These are phyloP conservation scores for Microdochium bolleyi DNA, from an alignment of 2,329 filamentous ascomycete species.

Conservation along the genomic window DNA sequence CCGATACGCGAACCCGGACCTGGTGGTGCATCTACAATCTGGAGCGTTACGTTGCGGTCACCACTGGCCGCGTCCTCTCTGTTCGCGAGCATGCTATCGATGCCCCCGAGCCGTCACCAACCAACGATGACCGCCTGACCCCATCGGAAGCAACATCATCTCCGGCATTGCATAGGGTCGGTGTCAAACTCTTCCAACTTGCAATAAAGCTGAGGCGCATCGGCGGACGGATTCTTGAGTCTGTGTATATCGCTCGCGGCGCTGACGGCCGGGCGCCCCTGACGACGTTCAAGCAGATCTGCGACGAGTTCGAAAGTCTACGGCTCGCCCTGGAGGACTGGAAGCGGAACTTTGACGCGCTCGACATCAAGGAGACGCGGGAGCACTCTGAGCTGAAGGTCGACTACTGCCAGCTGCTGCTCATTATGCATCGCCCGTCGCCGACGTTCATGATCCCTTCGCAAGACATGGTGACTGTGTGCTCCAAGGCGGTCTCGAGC, in stretches of 20 bases:
- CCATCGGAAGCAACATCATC: not conserved
- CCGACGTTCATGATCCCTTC: constrained; percentile 17
- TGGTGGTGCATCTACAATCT: constrained; percentile 15
- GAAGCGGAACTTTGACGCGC: constrained; percentile 8
- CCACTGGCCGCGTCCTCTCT: constrained; percentile 13
- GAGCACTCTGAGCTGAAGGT: constrained; percentile 15
- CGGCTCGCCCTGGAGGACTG: constrained; percentile 10
- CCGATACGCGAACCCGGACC: constrained; percentile 11
- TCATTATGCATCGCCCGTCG: constrained; percentile 11
- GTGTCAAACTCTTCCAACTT: constrained; percentile 5
- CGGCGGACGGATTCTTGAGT: constrained; percentile 13
- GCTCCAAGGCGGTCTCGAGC: constrained; percentile 11
- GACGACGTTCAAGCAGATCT: constrained; percentile 13
- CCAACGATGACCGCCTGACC: constrained; percentile 7
- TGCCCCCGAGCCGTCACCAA: constrained; percentile 7
- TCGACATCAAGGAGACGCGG: constrained; percentile 10
- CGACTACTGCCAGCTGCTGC: constrained; percentile 12
- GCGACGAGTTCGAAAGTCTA: constrained; percentile 7
- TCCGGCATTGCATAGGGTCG: constrained; percentile 5
- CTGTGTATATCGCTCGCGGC: constrained; percentile 13
- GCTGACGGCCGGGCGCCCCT: constrained; percentile 9
- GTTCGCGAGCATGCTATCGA: constrained; percentile 14
- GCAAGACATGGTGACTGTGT: constrained; percentile 9
- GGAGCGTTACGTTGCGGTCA: constrained; percentile 12
- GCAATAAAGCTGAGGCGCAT: constrained; percentile 10